These are phyloP conservation scores for Exophiala alcalophila DNA, from an alignment of 2,329 filamentous ascomycete genomes.

Conservation along the genomic window DNA sequence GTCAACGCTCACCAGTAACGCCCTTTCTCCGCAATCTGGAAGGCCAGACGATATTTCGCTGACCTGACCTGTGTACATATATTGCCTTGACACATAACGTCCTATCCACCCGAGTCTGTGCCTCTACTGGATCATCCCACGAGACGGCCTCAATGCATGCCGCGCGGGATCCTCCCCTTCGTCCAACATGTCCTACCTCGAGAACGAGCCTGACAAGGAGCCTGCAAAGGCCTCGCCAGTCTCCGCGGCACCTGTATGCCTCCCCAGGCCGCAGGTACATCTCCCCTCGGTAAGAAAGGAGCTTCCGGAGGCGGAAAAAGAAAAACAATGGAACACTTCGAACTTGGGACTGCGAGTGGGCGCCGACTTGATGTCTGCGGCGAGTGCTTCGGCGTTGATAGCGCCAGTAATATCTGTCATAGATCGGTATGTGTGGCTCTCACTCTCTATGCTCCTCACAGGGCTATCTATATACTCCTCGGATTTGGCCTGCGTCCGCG, in stretches of 20 bases:
- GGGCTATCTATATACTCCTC: too few species aligned
- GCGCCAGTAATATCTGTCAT: conserved; percentile 85
- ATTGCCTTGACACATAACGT: too few species aligned
- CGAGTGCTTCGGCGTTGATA: conserved; percentile 69
- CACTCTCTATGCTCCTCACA: too few species aligned
- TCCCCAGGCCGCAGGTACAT: conserved; percentile 8
- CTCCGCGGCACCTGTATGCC: neutral
- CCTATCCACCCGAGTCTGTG: too few species aligned
- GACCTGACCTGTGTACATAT: too few species aligned
- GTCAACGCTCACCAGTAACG: too few species aligned
- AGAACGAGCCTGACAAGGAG: conserved; percentile 6
- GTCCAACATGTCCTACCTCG: conserved; percentile 9
- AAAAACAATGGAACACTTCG: conserved; percentile 67
- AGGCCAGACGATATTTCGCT: too few species aligned
- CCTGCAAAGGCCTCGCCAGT: conserved; percentile 2
- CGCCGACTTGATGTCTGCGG: conserved; percentile 67
- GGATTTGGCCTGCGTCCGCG: too few species aligned
- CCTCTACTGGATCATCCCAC: too few species aligned
- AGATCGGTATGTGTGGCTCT: conserved; percentile 73
- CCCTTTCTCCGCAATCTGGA: too few species aligned
- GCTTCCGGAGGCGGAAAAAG: conserved; percentile 7
- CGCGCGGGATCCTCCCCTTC: conserved; percentile 1
- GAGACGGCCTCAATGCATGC: conserved; percentile 14
- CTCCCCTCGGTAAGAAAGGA: conserved; percentile 9
- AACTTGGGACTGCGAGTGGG: conserved; percentile 65